Conservation (phyloP, 2,329 filamentous ascomycete species). For the Sporothrix sp. region DNA sequence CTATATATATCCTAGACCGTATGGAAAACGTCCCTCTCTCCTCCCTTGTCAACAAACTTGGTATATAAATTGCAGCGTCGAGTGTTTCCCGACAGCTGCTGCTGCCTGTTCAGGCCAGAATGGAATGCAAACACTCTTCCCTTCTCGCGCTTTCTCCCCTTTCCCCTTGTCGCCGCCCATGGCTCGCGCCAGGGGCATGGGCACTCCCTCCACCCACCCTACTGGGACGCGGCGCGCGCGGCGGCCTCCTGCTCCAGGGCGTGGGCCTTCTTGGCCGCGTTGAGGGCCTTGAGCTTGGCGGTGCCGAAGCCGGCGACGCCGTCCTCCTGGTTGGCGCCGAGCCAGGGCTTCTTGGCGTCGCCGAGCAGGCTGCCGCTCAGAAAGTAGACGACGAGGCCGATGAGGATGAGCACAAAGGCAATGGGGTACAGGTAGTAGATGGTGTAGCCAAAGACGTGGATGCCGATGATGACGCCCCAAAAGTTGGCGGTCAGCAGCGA, state of each 20-base stretch:
- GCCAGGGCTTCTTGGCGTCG: slow-evolving; percentile 90
- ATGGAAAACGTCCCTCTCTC: no score
- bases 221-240: no score
- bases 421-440: slow-evolving; percentile 92
- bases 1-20: no score
- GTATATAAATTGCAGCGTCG: no score
- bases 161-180: no score
- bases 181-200: no score
- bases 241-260: slow-evolving; percentile 17
- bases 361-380: slow-evolving; percentile 71
- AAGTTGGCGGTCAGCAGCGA: slow-evolving; percentile 90
- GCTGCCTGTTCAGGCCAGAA: no score
- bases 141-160: no score
- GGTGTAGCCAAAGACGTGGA: slow-evolving; percentile 68
- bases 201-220: no score
- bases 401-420: slow-evolving; percentile 84
- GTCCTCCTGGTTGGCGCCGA: slow-evolving; percentile 74
- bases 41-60: no score
- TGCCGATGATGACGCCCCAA: slow-evolving; percentile 90
- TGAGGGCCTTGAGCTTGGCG: slow-evolving; percentile 65
- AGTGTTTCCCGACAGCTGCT: no score
- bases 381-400: slow-evolving; percentile 82
- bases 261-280: slow-evolving; percentile 39
- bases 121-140: no score
- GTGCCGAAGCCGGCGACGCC: slow-evolving; percentile 76